Evolutionary conservation across 768 basidiomycete genomes (phyloP), one percentile per base, ranked within the genome.

Genomic region (Gyrodon lividus): DNA sequence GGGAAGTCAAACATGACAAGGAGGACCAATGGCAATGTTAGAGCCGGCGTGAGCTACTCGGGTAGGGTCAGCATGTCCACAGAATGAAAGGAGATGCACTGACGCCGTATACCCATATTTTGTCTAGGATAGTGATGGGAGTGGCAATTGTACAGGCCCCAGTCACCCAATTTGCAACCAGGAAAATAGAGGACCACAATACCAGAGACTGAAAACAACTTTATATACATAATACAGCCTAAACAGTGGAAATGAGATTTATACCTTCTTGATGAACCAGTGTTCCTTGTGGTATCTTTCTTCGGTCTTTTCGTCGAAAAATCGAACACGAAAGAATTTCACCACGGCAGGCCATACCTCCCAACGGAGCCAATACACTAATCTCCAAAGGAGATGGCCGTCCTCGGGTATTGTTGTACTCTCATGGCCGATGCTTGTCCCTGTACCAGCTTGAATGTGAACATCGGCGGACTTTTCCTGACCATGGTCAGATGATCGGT

Each of bases 1-100:
- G 89, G 89, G 74, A 81, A 83, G 72, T 92, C 84, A 60, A 79
- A 85, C 48, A 85, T 72, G 50, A 90, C 78, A 74, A 89, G 76
- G 45, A 65, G 77, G 72, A 82, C 63, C 31, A 90, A 70, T 1
- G 85, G 86, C 19, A 90, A 65, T 24, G 79, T 85, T 45, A 87
- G 65, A 3, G 70, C 65, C 2, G 88, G 82, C 3, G 81, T 77
- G 57, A 87, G 54, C 83, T 80, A 42, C 12, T 20, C 23, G 49
- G 20, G 24, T 34, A 20, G 28, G 16, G 50, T 49, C 28, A 50
- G 33, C 33, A n/a, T 19, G 34, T 23, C 16, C 46, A 23, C 41
- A 17, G 23, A 41, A 24, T 47, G 37, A 37, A 28, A 60, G 56
- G 48, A 40, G 73, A 49, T 8, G 28, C 5, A 61, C 77, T 54